Conservation (phyloP, 345 rosid genomes). For the Populus pruinosa region DNA sequence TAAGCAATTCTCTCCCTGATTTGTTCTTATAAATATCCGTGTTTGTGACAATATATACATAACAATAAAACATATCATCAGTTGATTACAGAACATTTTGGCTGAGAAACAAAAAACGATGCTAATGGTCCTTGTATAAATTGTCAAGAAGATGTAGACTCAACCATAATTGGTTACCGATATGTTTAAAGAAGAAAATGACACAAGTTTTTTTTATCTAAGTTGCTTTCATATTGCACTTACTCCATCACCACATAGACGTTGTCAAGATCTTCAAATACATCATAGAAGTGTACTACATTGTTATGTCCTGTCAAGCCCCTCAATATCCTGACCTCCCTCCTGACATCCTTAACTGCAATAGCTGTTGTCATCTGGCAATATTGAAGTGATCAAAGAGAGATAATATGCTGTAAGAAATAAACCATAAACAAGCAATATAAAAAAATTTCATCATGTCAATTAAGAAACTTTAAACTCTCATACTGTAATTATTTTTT, state of each 20-base stretch:
- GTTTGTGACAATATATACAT: not conserved
- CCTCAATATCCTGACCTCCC: conserved; percentile 86
- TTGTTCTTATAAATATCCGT: not conserved
- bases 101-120: not conserved
- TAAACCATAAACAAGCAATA: not conserved
- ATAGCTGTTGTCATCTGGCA: conserved; percentile 94
- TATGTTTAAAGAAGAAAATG: not conserved
- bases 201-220: not conserved
- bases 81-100: not conserved
- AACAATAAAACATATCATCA: not conserved
- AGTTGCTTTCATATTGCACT: conserved; percentile 19
- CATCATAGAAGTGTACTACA: conserved; percentile 79
- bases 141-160: not conserved
- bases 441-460: conserved; percentile 4
- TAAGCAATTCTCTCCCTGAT: not conserved
- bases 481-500: not conserved
- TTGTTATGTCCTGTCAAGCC: conserved; percentile 88
- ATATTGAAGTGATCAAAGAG: conserved; percentile 13
- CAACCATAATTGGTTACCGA: not conserved
- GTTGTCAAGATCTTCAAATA: conserved; percentile 76
- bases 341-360: conserved; percentile 93
- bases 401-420: not conserved
- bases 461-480: not conserved
- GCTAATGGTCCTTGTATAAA: not conserved
- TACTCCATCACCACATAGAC: conserved; percentile 97